Conservation (phyloP, 1,139 yeast genomes). For the Suhomyces atakaporum region DNA sequence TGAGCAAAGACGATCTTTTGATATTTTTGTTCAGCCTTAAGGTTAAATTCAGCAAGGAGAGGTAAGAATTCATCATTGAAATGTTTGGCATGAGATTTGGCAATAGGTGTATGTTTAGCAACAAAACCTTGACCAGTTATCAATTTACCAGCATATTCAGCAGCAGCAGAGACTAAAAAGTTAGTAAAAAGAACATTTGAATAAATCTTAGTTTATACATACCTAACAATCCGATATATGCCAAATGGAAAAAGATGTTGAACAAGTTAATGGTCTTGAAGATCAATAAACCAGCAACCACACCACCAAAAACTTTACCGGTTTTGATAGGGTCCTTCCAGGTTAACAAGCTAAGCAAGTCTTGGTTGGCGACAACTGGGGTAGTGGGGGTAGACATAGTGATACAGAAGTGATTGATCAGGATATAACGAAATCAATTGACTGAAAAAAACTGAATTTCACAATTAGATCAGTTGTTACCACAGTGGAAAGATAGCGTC, state of each 20-base stretch:
- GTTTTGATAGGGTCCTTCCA: constrained; percentile 85
- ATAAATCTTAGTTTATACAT: constrained; percentile 23
- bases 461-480: constrained; percentile 6
- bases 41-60: constrained; percentile 44
- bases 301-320: constrained; percentile 72
- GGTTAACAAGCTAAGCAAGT: constrained; percentile 49
- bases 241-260: constrained; percentile 62
- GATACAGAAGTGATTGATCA: constrained; percentile 2
- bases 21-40: constrained; percentile 47
- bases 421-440: constrained; percentile 3
- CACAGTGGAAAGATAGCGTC: constrained; percentile 6
- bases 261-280: constrained; percentile 71
- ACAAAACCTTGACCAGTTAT: constrained; percentile 73
- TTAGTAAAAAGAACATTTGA: constrained; percentile 14
- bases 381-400: constrained; percentile 19
- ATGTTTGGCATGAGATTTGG: constrained; percentile 40
- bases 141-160: constrained; percentile 67
- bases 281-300: constrained; percentile 58
- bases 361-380: constrained; percentile 11
- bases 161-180: constrained; percentile 56
- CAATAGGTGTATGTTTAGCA: constrained; percentile 60
- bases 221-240: constrained; percentile 49
- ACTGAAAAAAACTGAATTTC: constrained; percentile 3
- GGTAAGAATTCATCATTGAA: constrained; percentile 47
- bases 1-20: constrained; percentile 67